A percentile compares a stretch with the other conserved stretches of the same genome.
Evolutionary conservation across 192 early-diverging fungal genomes (phyloP).

Genomic region (Dissophora globulifera): DNA sequence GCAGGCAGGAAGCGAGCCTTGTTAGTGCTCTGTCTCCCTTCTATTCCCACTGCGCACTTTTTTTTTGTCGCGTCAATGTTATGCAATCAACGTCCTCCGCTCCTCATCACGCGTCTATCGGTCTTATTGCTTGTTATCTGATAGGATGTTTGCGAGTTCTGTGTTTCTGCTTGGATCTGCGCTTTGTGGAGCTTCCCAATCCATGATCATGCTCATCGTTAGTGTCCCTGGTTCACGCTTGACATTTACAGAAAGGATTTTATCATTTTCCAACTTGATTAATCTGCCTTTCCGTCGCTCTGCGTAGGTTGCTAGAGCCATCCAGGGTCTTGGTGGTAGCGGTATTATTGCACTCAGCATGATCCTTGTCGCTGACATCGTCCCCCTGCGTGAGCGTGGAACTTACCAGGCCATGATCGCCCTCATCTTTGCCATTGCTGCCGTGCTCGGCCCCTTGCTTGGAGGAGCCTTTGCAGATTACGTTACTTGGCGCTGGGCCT

Average conservation of each 20-base stretch:
- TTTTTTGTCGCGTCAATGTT: background rate
- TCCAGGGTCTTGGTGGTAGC: conserved; percentile 69
- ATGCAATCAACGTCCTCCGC: background rate
- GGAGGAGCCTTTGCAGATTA: conserved; percentile 83
- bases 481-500: conserved; percentile 77
- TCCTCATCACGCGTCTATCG: no score
- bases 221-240: conserved; percentile 10
- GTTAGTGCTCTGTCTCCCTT: conserved; percentile 13
- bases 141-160: conserved; percentile 39
- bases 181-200: conserved; percentile 69
- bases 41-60: background rate
- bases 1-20: conserved; percentile 38
- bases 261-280: no score
- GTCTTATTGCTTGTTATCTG: no score
- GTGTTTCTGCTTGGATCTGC: conserved; percentile 76
- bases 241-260: no score
- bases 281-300: background rate
- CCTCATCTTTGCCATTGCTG: conserved; percentile 76
- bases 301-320: conserved; percentile 53
- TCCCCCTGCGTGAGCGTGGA: conserved; percentile 67
- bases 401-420: conserved; percentile 82
- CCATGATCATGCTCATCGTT: conserved; percentile 66
- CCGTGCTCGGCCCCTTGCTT: conserved; percentile 79
- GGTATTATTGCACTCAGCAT: conserved; percentile 68
- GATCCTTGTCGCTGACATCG: conserved; percentile 72